A percentile compares a stretch with the other conserved stretches of the same genome.
Evolutionary conservation across 805 yeast species (phyloP).

Genomic region (Cyberlindnera bimundalis): DNA sequence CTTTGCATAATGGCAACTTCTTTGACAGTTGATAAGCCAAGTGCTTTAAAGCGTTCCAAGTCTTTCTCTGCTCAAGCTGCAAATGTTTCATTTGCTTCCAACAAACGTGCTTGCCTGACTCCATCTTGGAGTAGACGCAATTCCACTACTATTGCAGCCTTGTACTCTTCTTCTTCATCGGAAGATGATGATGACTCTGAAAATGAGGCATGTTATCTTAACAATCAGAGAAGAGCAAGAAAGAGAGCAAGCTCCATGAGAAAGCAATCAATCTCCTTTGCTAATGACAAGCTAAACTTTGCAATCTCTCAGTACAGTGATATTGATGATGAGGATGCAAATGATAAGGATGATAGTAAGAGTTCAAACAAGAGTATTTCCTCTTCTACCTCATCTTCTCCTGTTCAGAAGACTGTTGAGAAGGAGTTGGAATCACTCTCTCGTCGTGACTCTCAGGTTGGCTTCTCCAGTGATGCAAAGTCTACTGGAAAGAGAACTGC

Average conservation of each 20-base stretch:
- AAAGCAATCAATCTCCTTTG: slow-evolving; percentile 20
- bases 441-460: slow-evolving; percentile 16
- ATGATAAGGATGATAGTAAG: slow-evolving; percentile 3
- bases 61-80: slow-evolving; percentile 16
- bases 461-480: slow-evolving; percentile 18
- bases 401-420: slow-evolving; percentile 2
- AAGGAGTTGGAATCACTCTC: slow-evolving; percentile 11
- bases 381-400: slow-evolving; percentile 2
- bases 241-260: slow-evolving; percentile 26
- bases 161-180: slow-evolving; percentile 20
- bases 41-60: slow-evolving; percentile 21
- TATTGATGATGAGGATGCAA: slow-evolving; percentile 21
- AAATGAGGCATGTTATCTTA: slow-evolving; percentile 22
- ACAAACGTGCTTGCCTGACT: slow-evolving; percentile 24
- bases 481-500: slow-evolving; percentile 15
- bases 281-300: slow-evolving; percentile 18
- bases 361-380: background rate
- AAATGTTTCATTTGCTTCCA: slow-evolving; percentile 21
- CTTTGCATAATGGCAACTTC: slow-evolving; percentile 9
- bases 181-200: slow-evolving; percentile 22
- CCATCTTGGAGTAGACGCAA: slow-evolving; percentile 20
- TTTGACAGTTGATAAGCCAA: slow-evolving; percentile 6
- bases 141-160: slow-evolving; percentile 21
- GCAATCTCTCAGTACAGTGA: slow-evolving; percentile 31
- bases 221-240: slow-evolving; percentile 27